A percentile compares a stretch with the other conserved stretches of the same genome.
Conservation (phyloP, 2,329 filamentous ascomycete genomes). For the Talaromyces atroroseus region DNA sequence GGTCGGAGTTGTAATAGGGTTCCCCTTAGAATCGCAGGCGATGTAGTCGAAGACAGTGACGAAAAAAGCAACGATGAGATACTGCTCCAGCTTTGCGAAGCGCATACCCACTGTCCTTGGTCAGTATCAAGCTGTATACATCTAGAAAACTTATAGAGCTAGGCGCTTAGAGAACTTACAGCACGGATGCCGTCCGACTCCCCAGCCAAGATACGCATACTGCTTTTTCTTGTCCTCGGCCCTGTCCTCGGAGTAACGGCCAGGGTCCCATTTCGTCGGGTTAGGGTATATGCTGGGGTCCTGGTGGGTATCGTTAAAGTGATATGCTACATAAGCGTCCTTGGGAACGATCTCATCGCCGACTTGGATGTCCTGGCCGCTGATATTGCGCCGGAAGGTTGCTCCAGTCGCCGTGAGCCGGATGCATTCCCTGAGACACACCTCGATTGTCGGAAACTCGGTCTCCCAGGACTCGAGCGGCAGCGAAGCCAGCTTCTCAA, state of each 20-base stretch:
- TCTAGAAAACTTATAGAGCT: too few species aligned
- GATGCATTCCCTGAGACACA: constrained; percentile 7
- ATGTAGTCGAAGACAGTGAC: neutral
- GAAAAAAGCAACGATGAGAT: constrained; percentile 4
- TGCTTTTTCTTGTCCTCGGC: constrained; percentile 8
- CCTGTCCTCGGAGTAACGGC: neutral
- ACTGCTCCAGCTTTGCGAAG: constrained; percentile 8
- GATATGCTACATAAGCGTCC: constrained; percentile 1
- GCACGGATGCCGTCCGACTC: constrained; percentile 7
- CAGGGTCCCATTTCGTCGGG: constrained; percentile 6
- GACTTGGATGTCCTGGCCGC: neutral
- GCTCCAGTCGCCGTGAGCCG: constrained; percentile 3
- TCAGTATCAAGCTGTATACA: neutral
- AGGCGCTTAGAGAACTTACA: neutral
- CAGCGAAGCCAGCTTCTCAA: constrained; percentile 8
- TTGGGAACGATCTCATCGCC: constrained; percentile 5
- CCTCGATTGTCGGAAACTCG: constrained; percentile 1
- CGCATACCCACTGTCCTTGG: neutral
- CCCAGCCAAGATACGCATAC: constrained; percentile 11
- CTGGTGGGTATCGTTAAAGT: constrained; percentile 1
- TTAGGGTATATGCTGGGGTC: constrained; percentile 6
- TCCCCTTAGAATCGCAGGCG: neutral
- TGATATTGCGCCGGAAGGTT: neutral
- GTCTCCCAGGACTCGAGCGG: constrained; percentile 9
- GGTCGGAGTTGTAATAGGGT: neutral